A percentile compares a stretch with the other conserved stretches of the same genome.
phyloP scores from a whole-genome alignment of 2,329 filamentous ascomycete species.

The Microcera coccophila region DNA sequence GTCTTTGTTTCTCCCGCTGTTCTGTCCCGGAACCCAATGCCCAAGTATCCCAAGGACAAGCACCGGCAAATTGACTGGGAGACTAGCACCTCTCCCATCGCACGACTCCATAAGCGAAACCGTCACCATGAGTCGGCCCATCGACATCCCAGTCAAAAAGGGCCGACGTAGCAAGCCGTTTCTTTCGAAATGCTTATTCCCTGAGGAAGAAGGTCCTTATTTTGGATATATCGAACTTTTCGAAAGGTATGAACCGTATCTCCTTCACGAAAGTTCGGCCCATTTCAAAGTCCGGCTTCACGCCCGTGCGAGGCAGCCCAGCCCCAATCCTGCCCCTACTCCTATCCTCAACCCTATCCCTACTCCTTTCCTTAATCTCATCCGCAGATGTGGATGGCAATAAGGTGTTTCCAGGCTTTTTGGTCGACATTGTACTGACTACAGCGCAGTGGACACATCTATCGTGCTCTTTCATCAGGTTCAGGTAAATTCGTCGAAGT shows the following conservation, averaged over 20 bases:
- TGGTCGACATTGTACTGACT: too few species aligned
- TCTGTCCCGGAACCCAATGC: not conserved
- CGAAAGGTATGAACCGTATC: slow-evolving; percentile 20
- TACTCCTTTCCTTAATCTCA: not conserved
- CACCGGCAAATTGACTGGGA: too few species aligned
- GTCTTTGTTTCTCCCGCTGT: not conserved
- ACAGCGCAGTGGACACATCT: slow-evolving; percentile 21
- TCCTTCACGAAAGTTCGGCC: too few species aligned
- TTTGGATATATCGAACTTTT: slow-evolving; percentile 24
- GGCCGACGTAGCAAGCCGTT: slow-evolving; percentile 5
- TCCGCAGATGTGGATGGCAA: too few species aligned
- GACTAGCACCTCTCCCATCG: too few species aligned
- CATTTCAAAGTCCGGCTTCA: not conserved
- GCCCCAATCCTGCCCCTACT: too few species aligned
- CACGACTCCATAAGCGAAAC: not conserved
- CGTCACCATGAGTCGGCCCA: slow-evolving; percentile 19
- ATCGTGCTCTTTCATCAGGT: slow-evolving; percentile 26
- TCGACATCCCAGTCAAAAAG: slow-evolving; percentile 21
- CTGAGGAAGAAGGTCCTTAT: slow-evolving; percentile 21
- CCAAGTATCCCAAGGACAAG: not conserved
- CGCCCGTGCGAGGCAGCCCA: too few species aligned
- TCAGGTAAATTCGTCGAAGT: slow-evolving; percentile 26
- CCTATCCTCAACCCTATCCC: too few species aligned
- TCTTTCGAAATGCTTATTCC: slow-evolving; percentile 10
- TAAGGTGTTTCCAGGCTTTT: too few species aligned